These are phyloP conservation scores for Poa pratensis DNA, from an alignment of 176 grass and related monocot genomes.

Conservation along the genomic window DNA sequence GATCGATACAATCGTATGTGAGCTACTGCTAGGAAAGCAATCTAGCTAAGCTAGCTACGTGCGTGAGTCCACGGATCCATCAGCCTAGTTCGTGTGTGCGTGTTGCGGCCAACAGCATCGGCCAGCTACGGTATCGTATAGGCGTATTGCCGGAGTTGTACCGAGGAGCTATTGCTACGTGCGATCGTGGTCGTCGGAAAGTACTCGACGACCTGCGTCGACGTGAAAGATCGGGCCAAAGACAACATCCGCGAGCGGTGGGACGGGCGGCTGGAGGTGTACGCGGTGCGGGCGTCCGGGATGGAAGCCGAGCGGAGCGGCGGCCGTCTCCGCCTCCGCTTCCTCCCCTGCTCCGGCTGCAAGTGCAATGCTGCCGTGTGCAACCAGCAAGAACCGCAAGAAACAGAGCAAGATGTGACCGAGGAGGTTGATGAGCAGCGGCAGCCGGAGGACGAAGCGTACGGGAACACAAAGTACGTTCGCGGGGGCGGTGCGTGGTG, in stretches of 20 bases:
- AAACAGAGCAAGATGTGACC: background rate
- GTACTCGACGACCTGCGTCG: too few species aligned
- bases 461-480: conserved; percentile 43
- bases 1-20: too few species aligned
- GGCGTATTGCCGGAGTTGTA: too few species aligned
- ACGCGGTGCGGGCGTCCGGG: conserved; percentile 43
- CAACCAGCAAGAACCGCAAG: conserved; percentile 18
- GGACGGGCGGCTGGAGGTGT: conserved; percentile 64
- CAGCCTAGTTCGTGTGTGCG: too few species aligned
- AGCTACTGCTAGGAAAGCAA: too few species aligned
- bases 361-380: conserved; percentile 17
- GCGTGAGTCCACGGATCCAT: too few species aligned
- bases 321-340: conserved; percentile 61
- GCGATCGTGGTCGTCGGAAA: too few species aligned
- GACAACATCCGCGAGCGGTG: conserved; percentile 58
- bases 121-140: too few species aligned
- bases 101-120: too few species aligned
- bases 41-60: too few species aligned
- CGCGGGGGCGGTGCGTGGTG: conserved; percentile 47
- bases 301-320: conserved; percentile 65
- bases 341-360: conserved; percentile 18
- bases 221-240: too few species aligned
- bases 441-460: background rate
- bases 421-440: background rate
- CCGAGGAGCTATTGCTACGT: too few species aligned